Evolutionary conservation across 2,329 filamentous ascomycete genomes (phyloP), one percentile per base, ranked within the genome.

Genomic region (Cercospora beticola): DNA sequence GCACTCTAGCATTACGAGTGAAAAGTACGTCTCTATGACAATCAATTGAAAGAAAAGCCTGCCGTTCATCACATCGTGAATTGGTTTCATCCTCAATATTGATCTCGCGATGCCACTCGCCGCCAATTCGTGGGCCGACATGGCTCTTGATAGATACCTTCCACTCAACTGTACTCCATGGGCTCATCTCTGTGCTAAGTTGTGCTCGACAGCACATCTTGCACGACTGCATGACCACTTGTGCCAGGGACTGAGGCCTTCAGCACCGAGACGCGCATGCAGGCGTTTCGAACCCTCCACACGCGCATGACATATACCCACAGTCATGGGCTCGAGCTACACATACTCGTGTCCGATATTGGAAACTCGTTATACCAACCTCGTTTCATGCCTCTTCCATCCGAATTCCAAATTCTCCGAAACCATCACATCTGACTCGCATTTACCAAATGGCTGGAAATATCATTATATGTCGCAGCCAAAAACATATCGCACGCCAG

Each of bases 11-110:
- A 36, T 62, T 61, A 61, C 57, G 57, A 61, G 28, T 43, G 52
- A 46, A 66, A 62, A 66, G 58, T 66, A 66, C 64, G 43, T 66
- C 64, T 61, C 46, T 46, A 66, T 66, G 64, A 65, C 62, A 43
- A 54, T 46, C 26, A 66, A 66, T 62, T 62, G 43, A 65, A 57
- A 54, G 59, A 58, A 43, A 40, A 40, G 43, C 64, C 59, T 46
- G 43, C 64, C 62, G 64, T 66, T 56, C 57, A 54, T 28, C 64
- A 66, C 30, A n/a, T 28, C 9, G 33, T 58, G 26, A 33, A 9
- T 2, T n/a, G 7, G 12, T 33, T 21, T 26, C 28, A 14, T 59
- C 30, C 18, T 36, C 31, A 30, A 36, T 4, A 36, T 59, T 18
- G 5, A 16, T 59, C 30, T n/a, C 28, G 31, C 18, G 16, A 10